Conservation (phyloP, 23 red algal species). For the Gracilaria caudata region DNA sequence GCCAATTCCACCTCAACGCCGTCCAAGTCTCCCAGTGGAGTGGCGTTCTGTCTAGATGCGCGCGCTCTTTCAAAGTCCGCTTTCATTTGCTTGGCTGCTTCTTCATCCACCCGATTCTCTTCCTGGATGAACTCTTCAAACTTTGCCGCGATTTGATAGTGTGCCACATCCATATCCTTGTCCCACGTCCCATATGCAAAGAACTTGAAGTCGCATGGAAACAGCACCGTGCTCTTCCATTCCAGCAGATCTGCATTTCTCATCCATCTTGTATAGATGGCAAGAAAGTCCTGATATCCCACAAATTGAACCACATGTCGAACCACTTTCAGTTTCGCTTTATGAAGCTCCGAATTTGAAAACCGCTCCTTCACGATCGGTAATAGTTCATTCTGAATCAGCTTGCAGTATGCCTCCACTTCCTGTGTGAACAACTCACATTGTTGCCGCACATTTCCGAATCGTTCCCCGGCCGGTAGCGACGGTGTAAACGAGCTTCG, state of each 20-base stretch:
- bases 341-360: conserved; percentile 33
- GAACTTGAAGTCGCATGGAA: conserved; percentile 70
- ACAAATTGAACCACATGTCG: conserved; percentile 62
- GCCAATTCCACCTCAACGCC: conserved; percentile 10
- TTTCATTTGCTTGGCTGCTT: conserved; percentile 50
- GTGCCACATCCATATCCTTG: conserved; percentile 71
- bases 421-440: conserved; percentile 43
- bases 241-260: conserved; percentile 50
- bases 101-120: conserved; percentile 55
- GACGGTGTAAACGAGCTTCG: conserved; percentile 50
- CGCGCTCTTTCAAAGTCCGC: conserved; percentile 64
- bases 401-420: conserved; percentile 52
- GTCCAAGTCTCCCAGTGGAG: conserved; percentile 12
- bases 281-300: conserved; percentile 67
- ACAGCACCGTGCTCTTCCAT: conserved; percentile 66
- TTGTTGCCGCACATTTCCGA: conserved; percentile 30
- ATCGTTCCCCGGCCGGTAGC: conserved; percentile 62
- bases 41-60: conserved; percentile 16
- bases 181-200: conserved; percentile 72
- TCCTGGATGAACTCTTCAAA: conserved; percentile 61
- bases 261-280: conserved; percentile 84
- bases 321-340: conserved; percentile 41
- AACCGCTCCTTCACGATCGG: conserved; percentile 28
- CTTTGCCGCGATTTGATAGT: conserved; percentile 61
- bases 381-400: conserved; percentile 39